Evolutionary conservation across 2,329 filamentous ascomycete species (phyloP), one percentile per base, ranked within the genome.

Genomic region (Fusarium continuum): DNA sequence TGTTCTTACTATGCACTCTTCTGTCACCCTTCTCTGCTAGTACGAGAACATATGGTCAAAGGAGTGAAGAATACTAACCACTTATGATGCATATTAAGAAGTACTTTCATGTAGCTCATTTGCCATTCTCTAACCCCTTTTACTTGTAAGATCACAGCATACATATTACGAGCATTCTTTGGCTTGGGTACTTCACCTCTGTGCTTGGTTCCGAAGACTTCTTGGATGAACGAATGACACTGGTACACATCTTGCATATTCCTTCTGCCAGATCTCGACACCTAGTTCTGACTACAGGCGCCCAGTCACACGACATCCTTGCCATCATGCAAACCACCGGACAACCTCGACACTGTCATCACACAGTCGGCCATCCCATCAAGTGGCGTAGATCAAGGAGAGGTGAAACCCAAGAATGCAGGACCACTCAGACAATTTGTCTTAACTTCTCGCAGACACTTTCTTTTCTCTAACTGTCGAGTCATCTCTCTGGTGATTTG

Each of bases 241-340:
- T n/a, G n/a, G n/a, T 45, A 61, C 17, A 40, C 10, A 45, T 59
- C 62, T 58, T 66, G 62, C 57, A 55, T 65, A 20, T 16, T 25
- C 20, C n/a, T 25, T 36, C 48, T 65, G 61, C 52, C 26, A 51
- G 57, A 65, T 66, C 48, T 62, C 23, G 32, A 31, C 31, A 20
- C 45, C 43, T 9, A 53, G 52, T 17, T 13, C 17, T 13, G 17
- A 26, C 17, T 34, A 25, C 16, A 58, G 41, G 35, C 29, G 38
- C 38, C 17, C 31, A 2, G 44, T 62, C 28, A 25, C 61, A 62
- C 62, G 11, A 20, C 39, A 20, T 52, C 16, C 17, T 34, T 19
- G 17, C 23, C 29, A 40, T 20, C 13, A 50, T 45, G 17, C 20
- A 28, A 31, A 38, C 14, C 7, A 26, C 39, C 32, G 40, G 29